These are phyloP conservation scores for Entomortierella chlamydospora DNA, from an alignment of 192 early-diverging fungal species.

Conservation along the genomic window DNA sequence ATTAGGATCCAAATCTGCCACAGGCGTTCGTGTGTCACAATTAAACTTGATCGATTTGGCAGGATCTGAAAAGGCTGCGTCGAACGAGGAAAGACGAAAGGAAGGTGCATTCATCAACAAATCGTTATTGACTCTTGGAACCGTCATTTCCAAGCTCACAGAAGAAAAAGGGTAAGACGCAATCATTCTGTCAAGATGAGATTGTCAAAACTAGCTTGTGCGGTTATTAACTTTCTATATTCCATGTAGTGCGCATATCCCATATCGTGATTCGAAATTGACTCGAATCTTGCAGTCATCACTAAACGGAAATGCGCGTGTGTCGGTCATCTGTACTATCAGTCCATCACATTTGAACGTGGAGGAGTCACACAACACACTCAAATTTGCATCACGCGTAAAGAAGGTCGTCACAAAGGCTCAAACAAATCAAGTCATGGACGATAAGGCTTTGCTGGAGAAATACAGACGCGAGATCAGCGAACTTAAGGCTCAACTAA, in stretches of 20 bases:
- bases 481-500: slow-evolving; percentile 75
- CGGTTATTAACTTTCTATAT: not conserved
- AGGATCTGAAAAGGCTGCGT: slow-evolving; percentile 92
- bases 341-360: slow-evolving; percentile 80
- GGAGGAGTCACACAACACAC: slow-evolving; percentile 91
- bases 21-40: slow-evolving; percentile 51
- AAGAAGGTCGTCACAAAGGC: slow-evolving; percentile 90
- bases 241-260: slow-evolving; percentile 77
- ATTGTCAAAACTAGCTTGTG: not conserved
- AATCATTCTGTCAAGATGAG: not conserved
- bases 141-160: slow-evolving; percentile 92
- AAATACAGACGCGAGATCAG: slow-evolving; percentile 86
- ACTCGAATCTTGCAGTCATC: slow-evolving; percentile 95
- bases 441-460: slow-evolving; percentile 87
- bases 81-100: slow-evolving; percentile 88
- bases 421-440: slow-evolving; percentile 80
- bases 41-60: slow-evolving; percentile 96
- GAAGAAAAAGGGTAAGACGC: slow-evolving; percentile 65
- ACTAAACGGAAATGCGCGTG: slow-evolving; percentile 88
- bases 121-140: slow-evolving; percentile 86
- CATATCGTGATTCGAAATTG: slow-evolving; percentile 97
- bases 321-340: slow-evolving; percentile 94
- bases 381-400: slow-evolving; percentile 94
- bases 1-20: slow-evolving; percentile 24
- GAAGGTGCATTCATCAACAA: slow-evolving; percentile 99